Base-by-base conservation (phyloP, 1,139 yeast species). In the Arxiozyma bovina region DNA sequence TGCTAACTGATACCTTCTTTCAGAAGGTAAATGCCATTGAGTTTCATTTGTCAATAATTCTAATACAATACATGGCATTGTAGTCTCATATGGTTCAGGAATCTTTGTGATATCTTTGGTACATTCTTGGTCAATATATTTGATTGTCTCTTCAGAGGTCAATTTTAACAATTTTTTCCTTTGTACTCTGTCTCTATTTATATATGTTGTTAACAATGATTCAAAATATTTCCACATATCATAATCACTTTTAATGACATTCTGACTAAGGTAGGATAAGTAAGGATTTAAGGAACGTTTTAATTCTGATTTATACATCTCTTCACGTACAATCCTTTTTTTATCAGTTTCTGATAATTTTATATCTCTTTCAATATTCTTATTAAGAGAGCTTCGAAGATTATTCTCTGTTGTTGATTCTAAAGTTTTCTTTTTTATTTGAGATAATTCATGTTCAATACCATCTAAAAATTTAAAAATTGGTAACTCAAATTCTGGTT, bases 61-160 rank as follows among this genome's bases (percentile, higher is more conserved):
- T 12, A 58, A 56, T 12, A 67, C 53, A 3, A 61, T 55, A 43
- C 59, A 61, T 2, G 71, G 70, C 23, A 66, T 43, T 2, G 70
- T 66, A 0, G 61, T 54, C 4, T 60, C 52, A 46, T 60, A 61
- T 18, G 72, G 72, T 42, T 61, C 59, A 12, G 70, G 70, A 18
- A 68, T 50, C 2, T n/a, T 49, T 2, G 46, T 40, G 2, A 60
- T 58, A 40, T 55, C 42, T 17, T 44, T 25, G 42, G 59, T 55
- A n/a, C 56, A 52, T 1, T 50, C 44, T 25, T 57, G 55, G 40
- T 23, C 9, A 15, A 67, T 60, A 11, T 59, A 55, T 8, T 58
- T 57, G 4, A 66, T 49, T 21, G 59, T 54, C 17, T 61, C 59
- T 27, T 51, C 42, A 1, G 53, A 53, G n/a, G 50, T 17, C 20